Evolutionary conservation across 2,329 filamentous ascomycete genomes (phyloP).

Genomic region (Microsporum canis): DNA sequence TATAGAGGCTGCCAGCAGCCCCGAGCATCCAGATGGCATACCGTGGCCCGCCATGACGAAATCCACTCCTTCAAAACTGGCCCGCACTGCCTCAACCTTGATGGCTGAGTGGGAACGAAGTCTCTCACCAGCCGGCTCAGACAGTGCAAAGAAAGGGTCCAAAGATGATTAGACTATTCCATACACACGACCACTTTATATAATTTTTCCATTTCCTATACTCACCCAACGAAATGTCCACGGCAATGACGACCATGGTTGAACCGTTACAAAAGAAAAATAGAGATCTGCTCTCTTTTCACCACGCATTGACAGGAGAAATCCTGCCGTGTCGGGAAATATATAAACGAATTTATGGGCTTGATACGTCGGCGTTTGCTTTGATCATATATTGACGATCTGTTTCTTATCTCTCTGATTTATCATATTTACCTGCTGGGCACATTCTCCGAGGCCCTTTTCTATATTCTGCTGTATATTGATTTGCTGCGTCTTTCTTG

Average conservation of each 20-base stretch:
- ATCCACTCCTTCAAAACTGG: slow-evolving; percentile 63
- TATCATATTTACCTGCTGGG: neutral
- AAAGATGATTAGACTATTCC: neutral
- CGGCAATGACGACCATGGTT: neutral
- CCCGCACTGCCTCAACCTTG: slow-evolving; percentile 69
- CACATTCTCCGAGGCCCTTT: neutral
- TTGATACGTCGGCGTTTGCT: neutral
- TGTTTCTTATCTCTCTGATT: neutral
- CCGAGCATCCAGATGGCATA: slow-evolving; percentile 31
- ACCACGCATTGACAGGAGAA: neutral
- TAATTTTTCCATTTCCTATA: neutral
- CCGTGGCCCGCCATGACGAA: slow-evolving; percentile 62
- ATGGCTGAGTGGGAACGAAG: slow-evolving; percentile 89
- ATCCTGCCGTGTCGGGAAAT: neutral
- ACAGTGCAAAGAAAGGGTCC: neutral
- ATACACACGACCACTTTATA: neutral
- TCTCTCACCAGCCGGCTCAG: slow-evolving; percentile 39
- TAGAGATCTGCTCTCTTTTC: neutral
- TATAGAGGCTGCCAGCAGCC: slow-evolving; percentile 20
- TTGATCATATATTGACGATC: neutral
- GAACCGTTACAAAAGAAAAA: neutral
- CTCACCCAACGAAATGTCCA: neutral
- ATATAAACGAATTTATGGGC: neutral
- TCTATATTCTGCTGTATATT: neutral
- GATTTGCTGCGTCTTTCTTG: neutral